Percentiles rank a stretch among this genome's conserved stretches.
These are phyloP conservation scores for Lignosus rhinocerotis DNA, from an alignment of 1,284 basidiomycete genomes.

Conservation along the genomic window DNA sequence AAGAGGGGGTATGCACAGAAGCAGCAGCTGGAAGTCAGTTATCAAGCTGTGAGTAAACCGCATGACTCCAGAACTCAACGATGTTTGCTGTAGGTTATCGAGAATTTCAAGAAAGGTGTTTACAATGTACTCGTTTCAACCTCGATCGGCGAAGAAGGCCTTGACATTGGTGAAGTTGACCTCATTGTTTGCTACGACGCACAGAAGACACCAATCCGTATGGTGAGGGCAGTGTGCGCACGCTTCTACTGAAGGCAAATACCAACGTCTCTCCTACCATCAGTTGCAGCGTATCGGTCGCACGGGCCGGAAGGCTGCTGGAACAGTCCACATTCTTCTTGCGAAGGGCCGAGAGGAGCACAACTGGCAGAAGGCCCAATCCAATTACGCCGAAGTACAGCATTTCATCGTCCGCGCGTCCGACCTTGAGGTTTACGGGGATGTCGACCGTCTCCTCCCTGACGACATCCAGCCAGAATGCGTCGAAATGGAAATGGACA, in stretches of 20 bases:
- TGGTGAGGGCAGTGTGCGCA: conserved; percentile 62
- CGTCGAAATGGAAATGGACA: conserved; percentile 82
- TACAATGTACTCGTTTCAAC: conserved; percentile 96
- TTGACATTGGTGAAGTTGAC: conserved; percentile 99
- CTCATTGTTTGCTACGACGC: conserved; percentile 97
- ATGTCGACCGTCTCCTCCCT: conserved; percentile 88
- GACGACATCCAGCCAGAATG: conserved; percentile 74
- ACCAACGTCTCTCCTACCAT: neutral
- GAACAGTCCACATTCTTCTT: conserved; percentile 91
- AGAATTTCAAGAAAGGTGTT: conserved; percentile 84
- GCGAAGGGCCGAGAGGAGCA: conserved; percentile 89
- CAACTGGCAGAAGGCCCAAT: conserved; percentile 91
- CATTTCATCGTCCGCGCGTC: conserved; percentile 85
- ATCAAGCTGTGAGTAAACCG: neutral
- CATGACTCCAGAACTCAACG: conserved; percentile 1
- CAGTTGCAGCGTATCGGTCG: conserved; percentile 96
- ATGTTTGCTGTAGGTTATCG: conserved; percentile 61
- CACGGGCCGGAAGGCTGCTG: conserved; percentile 92
- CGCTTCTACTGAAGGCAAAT: neutral
- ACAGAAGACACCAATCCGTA: conserved; percentile 94
- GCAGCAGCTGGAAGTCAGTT: conserved; percentile 81
- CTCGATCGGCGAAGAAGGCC: conserved; percentile 96
- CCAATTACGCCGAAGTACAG: conserved; percentile 88
- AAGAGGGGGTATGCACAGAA: conserved; percentile 90
- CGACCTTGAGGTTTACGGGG: conserved; percentile 88